Base-by-base conservation (phyloP, 2,329 filamentous ascomycete species). In the Trichoderma sp. region DNA sequence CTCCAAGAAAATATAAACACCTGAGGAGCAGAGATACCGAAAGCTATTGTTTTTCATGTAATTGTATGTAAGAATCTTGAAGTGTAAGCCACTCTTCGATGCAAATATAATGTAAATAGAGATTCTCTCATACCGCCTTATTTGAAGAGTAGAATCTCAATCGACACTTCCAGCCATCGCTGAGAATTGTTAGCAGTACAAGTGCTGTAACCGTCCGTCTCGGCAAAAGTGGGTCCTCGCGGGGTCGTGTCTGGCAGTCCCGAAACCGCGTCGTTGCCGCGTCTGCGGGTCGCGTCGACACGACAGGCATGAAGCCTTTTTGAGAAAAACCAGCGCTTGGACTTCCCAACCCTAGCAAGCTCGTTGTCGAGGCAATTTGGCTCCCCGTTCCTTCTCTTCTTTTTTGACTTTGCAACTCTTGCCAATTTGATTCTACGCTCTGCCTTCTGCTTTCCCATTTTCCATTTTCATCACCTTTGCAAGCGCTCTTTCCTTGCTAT, bases 331-430 rank as follows among this genome's bases (percentile, higher is more conserved):
- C 62, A 28, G 51, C 47, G 64, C 64, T 67, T 70, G 58, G 56
- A 69, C 66, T 30, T 60, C 18, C 56, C 36, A 57, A 56, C 53
- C 34, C 21, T 57, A 36, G 65, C 28, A 57, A 39, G 53, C 36
- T 43, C 71, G 71, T 72, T 72, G 71, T 72, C 71, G n/a, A 72
- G 71, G 71, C 71, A 72, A 72, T 70, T 63, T 34, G n/a, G 32
- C 34, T 36, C 65, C 28, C 32, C 32, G 47, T 34, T 69, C 39
- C 60, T 58, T 34, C 56, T 36, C 14, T 28, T 24, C 14, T 11
- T 61, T 36, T 61, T 12, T 39, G 9, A 68, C 30, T 51, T 39
- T 56, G 24, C 36, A 60, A n/a, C 56, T 28, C 43, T 51, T n/a
- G 34, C 14, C 21, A 36, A 21, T 53, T 53, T 28, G 6, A 21